Evolutionary conservation across 2,329 filamentous ascomycete species (phyloP).

Genomic region (Graphiopsis chlorocephala): DNA sequence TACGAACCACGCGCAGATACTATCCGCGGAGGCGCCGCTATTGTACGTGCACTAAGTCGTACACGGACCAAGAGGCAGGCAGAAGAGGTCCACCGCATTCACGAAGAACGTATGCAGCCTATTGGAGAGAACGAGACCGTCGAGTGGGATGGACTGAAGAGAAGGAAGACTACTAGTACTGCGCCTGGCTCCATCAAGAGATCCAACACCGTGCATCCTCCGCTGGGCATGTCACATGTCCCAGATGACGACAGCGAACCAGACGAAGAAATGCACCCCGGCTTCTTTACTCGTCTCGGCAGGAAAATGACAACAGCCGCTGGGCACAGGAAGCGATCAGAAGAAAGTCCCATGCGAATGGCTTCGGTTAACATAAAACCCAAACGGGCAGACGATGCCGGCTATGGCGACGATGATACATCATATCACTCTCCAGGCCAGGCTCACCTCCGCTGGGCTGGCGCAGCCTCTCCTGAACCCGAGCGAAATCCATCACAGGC

Average conservation of each 20-base stretch:
- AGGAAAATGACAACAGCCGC: constrained; percentile 20
- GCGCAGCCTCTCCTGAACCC: constrained; percentile 30
- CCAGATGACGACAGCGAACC: constrained; percentile 55
- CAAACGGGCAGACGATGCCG: constrained; percentile 24
- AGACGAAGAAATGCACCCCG: constrained; percentile 44
- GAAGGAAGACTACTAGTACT: constrained; percentile 58
- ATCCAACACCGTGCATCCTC: constrained; percentile 62
- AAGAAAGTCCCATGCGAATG: constrained; percentile 34
- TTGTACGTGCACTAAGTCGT: constrained; percentile 77
- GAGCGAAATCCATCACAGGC: constrained; percentile 44
- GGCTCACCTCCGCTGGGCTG: constrained; percentile 50
- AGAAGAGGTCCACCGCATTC: constrained; percentile 73
- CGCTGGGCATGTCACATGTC: constrained; percentile 83
- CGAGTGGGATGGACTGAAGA: constrained; percentile 88
- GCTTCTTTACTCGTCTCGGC: constrained; percentile 43
- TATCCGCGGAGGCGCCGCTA: constrained; percentile 84
- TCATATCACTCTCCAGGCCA: constrained; percentile 40
- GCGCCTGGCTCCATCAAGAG: constrained; percentile 46
- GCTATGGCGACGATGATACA: constrained; percentile 51
- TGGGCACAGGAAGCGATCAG: constrained; percentile 22
- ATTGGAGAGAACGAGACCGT: constrained; percentile 76
- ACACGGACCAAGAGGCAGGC: constrained; percentile 74
- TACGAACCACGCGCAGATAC: constrained; percentile 94
- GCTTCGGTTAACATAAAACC: constrained; percentile 35
- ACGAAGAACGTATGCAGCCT: constrained; percentile 76